Evolutionary conservation across 768 basidiomycete species (phyloP).

Genomic region (Trametes meyenii): DNA sequence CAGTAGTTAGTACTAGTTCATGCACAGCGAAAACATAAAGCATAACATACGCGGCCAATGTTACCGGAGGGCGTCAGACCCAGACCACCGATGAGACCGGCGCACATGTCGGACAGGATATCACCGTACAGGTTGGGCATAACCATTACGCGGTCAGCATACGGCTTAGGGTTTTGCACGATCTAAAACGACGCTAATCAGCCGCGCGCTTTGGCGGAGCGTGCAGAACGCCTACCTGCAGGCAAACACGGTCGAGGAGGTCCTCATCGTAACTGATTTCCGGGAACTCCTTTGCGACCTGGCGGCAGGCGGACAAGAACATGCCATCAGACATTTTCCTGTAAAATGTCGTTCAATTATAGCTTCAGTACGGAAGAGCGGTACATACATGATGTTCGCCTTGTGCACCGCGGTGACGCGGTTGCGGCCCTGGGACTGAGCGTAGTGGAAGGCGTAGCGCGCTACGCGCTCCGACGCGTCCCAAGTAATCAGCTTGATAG

Average conservation of each 20-base stretch:
- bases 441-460: conserved; percentile 97
- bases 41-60: conserved; percentile 78
- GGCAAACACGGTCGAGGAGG: conserved; percentile 92
- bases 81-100: conserved; percentile 96
- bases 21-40: not conserved
- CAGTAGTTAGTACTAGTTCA: conserved; percentile 20
- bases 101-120: conserved; percentile 93
- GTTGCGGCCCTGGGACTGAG: conserved; percentile 82
- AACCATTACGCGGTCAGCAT: conserved; percentile 97
- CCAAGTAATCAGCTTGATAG: conserved; percentile 99
- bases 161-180: conserved; percentile 91
- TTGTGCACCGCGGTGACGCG: conserved; percentile 99
- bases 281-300: conserved; percentile 95
- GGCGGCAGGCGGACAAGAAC: conserved; percentile 97
- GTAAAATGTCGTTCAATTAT: conserved; percentile 1
- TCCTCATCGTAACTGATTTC: conserved; percentile 95
- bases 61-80: conserved; percentile 98
- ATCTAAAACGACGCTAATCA: conserved; percentile 49
- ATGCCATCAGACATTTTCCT: conserved; percentile 99
- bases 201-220: not conserved
- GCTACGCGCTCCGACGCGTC: conserved; percentile 98
- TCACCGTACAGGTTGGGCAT: conserved; percentile 99
- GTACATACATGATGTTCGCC: conserved; percentile 94
- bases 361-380: not conserved
- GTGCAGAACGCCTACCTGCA: conserved; percentile 58